Base-by-base conservation (phyloP, 768 basidiomycete genomes). In the Exidia glandulosa region DNA sequence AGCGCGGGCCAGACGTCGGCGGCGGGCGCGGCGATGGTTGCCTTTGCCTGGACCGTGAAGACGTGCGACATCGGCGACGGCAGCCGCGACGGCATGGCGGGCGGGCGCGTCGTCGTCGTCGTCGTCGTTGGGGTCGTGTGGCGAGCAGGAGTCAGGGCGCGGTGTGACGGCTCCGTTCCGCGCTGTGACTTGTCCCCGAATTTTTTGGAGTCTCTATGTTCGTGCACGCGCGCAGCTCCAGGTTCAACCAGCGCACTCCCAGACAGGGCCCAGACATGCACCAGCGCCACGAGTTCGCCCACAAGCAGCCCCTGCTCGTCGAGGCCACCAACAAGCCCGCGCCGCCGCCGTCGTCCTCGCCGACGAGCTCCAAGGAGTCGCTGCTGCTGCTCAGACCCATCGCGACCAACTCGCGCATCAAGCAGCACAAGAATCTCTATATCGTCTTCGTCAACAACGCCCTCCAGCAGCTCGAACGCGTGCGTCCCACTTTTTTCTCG, bases 391-490 rank as follows among this genome's bases (percentile, higher is more conserved):
- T 33, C 29, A 74, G 89, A 25, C 88, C 84, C 10, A 88, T 90
- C 64, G 86, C 82, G 23, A 88, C 88, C 14, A 92, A 90, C 68
- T 85, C 88, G 0, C 77, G 89, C 48, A 76, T 91, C 23, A 88
- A 85, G 66, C 81, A 86, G 67, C 80, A 83, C 65, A 86, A 85
- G 68, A 87, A 88, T 66, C 88, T 94, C 84, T 89, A 89, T 68
- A 79, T 92, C 13, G 82, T 86, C 0, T 93, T 88, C 62, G 82
- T 94, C 30, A 83, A 84, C 64, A 88, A 90, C 66, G 88, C 92
- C 3, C 73, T 95, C 34, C 81, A 84, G 54, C 83, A 88, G 69
- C 90, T 88, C 68, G 68, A 77, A 14, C 76, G 81, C 65, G 92
- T 91, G 65, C 65, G 84, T 63, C 1, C 1, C n/a, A n/a, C n/a